These are phyloP conservation scores for Neckera pumila DNA, from an alignment of 225 moss, liverwort and hornwort genomes.

Conservation along the genomic window DNA sequence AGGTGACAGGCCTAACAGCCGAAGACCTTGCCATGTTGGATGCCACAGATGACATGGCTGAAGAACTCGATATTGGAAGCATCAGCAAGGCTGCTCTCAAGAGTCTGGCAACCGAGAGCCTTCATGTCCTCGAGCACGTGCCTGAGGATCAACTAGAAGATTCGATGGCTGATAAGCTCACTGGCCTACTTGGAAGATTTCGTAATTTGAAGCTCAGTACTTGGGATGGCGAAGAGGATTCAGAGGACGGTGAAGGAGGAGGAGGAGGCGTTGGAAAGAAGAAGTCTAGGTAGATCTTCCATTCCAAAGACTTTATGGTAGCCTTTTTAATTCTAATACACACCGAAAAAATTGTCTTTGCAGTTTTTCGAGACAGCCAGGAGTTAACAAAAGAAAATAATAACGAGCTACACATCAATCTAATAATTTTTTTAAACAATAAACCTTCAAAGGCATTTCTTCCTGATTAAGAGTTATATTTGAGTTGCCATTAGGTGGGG, in stretches of 20 bases:
- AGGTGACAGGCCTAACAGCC: neutral
- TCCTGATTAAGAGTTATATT: neutral
- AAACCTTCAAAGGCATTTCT: neutral
- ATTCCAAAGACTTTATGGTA: neutral
- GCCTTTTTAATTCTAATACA: neutral
- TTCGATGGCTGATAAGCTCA: slow-evolving; percentile 9
- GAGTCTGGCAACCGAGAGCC: slow-evolving; percentile 13
- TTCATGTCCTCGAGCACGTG: slow-evolving; percentile 24
- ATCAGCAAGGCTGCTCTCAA: slow-evolving; percentile 18
- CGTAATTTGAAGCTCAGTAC: slow-evolving; percentile 10
- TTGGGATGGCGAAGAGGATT: slow-evolving; percentile 1
- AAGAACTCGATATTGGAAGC: neutral
- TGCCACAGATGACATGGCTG: slow-evolving; percentile 26
- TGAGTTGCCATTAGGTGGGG: slow-evolving; percentile 7
- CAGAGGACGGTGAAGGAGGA: slow-evolving; percentile 9
- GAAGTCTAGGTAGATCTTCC: slow-evolving; percentile 8
- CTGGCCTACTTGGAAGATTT: slow-evolving; percentile 22
- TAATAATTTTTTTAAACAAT: neutral
- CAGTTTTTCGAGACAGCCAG: neutral
- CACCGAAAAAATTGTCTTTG: neutral
- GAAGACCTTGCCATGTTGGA: slow-evolving; percentile 21
- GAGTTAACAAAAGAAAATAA: neutral
- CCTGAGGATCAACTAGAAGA: slow-evolving; percentile 22
- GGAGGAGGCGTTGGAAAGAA: slow-evolving; percentile 32
- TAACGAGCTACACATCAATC: neutral